phyloP scores from a whole-genome alignment of 192 early-diverging fungal species.

The Gryganskiella cystojenkinii region DNA sequence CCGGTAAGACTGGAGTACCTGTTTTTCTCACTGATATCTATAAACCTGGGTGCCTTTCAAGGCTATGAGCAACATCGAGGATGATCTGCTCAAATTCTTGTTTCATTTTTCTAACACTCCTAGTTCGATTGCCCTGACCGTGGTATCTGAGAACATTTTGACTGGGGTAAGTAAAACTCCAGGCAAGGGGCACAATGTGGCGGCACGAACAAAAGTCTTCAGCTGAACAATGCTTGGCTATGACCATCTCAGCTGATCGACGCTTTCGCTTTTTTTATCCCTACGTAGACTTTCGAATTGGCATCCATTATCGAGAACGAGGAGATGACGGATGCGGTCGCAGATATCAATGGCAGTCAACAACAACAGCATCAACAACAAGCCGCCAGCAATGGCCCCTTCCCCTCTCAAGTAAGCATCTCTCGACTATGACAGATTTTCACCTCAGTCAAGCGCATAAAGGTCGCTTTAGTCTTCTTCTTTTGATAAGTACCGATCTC shows the following conservation, averaged over 20 bases:
- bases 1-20: conserved; percentile 10
- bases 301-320: conserved; percentile 21
- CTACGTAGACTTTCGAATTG: conserved; percentile 27
- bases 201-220: background rate
- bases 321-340: too few relatives aligned
- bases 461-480: background rate
- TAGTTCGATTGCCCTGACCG: conserved; percentile 26
- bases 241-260: background rate
- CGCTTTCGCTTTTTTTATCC: background rate
- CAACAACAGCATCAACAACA: background rate
- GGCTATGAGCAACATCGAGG: background rate
- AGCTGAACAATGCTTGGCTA: background rate
- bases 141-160: conserved; percentile 26
- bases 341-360: background rate
- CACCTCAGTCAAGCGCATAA: too few relatives aligned
- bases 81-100: background rate
- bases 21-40: background rate
- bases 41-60: too few relatives aligned
- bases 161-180: conserved; percentile 14
- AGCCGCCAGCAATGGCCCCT: background rate
- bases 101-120: background rate
- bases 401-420: too few relatives aligned
- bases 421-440: too few relatives aligned
- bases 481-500: too few relatives aligned
- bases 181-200: background rate